phyloP scores from a whole-genome alignment of 352 stramenopile species.

The Pythium utonaiense region DNA sequence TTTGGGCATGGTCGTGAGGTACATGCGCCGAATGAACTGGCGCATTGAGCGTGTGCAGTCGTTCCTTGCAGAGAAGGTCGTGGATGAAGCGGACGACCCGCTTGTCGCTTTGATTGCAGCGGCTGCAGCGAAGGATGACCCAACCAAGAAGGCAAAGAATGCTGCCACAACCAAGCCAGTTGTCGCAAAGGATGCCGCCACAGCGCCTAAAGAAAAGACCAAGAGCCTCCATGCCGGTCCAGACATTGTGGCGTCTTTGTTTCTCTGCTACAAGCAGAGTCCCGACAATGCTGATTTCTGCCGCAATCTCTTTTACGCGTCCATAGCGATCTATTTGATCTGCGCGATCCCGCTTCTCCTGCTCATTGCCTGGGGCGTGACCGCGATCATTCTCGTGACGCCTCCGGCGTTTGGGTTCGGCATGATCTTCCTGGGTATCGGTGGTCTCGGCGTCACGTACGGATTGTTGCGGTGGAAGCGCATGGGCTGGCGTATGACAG shows the following conservation, averaged over 20 bases:
- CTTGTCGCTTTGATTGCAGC: constrained; percentile 7
- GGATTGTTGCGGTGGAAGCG: constrained; percentile 52
- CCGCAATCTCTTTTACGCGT: constrained; percentile 79
- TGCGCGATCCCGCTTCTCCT: constrained; percentile 56
- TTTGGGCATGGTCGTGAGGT: constrained; percentile 45
- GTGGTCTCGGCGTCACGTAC: constrained; percentile 49
- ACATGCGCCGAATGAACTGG: constrained; percentile 77
- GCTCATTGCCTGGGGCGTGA: constrained; percentile 71
- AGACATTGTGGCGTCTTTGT: constrained; percentile 71
- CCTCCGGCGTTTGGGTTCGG: constrained; percentile 77
- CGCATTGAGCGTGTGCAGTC: constrained; percentile 75
- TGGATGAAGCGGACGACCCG: constrained; percentile 19
- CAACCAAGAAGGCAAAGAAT: constrained; percentile 6
- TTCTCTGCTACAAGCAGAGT: constrained; percentile 76
- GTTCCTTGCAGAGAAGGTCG: constrained; percentile 64
- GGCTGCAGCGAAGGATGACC: neutral
- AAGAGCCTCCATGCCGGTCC: constrained; percentile 23
- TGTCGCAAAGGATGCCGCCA: neutral
- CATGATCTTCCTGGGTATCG: constrained; percentile 65
- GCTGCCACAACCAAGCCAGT: neutral
- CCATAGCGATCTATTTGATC: constrained; percentile 45
- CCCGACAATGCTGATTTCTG: constrained; percentile 59
- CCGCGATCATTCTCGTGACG: constrained; percentile 60
- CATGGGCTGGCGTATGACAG: constrained; percentile 83
- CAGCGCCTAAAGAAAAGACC: neutral